phyloP scores from a whole-genome alignment of 2,329 filamentous ascomycete species.

The Aspergillus flavus region DNA sequence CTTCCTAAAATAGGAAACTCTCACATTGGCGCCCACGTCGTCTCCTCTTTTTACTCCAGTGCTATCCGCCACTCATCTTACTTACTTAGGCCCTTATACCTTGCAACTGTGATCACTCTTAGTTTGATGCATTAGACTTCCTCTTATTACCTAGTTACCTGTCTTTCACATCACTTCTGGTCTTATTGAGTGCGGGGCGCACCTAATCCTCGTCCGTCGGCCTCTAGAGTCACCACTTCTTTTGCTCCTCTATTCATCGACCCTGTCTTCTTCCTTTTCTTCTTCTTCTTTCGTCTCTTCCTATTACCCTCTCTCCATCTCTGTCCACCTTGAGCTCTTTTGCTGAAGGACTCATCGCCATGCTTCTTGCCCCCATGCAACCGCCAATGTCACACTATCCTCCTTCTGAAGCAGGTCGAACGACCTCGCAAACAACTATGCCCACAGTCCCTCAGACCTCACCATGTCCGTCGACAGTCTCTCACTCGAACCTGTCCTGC shows the following conservation, averaged over 20 bases:
- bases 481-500: conserved; percentile 21
- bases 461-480: conserved; percentile 7
- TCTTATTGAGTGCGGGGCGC: conserved; percentile 10
- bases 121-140: not conserved
- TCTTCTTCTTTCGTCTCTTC: not conserved
- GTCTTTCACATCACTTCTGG: not conserved
- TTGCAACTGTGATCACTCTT: conserved; percentile 8
- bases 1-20: conserved; percentile 13
- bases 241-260: not conserved
- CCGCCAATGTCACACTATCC: conserved; percentile 21
- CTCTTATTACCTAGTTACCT: not conserved
- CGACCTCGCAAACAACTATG: conserved; percentile 15
- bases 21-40: conserved; percentile 4
- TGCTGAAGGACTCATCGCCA: conserved; percentile 21
- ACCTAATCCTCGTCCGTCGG: not conserved
- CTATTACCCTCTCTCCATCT: not conserved
- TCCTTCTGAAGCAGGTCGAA: conserved; percentile 7
- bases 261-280: not conserved
- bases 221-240: not conserved
- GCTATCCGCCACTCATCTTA: not conserved
- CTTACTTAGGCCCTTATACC: not conserved
- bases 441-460: conserved; percentile 13
- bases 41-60: conserved; percentile 7
- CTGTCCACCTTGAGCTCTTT: not conserved
- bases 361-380: conserved; percentile 28